A percentile compares a stretch with the other conserved stretches of the same genome.
phyloP scores from a whole-genome alignment of 345 rosid genomes.

The Mangifera indica region DNA sequence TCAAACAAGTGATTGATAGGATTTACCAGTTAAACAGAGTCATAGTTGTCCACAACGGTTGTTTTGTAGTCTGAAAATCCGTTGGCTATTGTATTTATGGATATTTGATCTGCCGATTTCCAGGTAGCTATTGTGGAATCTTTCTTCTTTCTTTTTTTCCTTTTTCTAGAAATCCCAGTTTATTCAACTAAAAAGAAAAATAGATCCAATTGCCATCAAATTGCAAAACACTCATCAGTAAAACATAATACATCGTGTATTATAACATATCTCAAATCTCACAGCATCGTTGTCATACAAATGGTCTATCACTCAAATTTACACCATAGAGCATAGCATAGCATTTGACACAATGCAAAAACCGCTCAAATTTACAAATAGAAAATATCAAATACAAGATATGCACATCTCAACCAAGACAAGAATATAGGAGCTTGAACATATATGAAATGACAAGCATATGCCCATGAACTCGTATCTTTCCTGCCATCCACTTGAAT shows the following conservation, averaged over 20 bases:
- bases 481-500: constrained; percentile 9
- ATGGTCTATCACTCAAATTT: constrained; percentile 1
- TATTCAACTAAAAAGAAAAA: too few relatives aligned
- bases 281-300: neutral
- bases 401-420: constrained; percentile 29
- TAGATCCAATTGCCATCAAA: neutral
- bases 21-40: neutral
- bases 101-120: neutral
- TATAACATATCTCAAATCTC: neutral
- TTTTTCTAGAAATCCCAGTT: neutral
- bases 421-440: constrained; percentile 9
- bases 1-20: neutral
- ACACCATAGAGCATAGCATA: too few relatives aligned
- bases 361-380: constrained; percentile 28
- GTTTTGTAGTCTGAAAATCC: neutral
- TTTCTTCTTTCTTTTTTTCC: neutral
- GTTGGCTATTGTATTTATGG: constrained; percentile 13
- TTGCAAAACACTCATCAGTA: too few relatives aligned
- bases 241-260: neutral
- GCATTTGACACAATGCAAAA: constrained; percentile 23
- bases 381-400: constrained; percentile 27
- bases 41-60: neutral
- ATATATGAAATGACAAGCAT: neutral
- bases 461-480: constrained; percentile 22
- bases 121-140: too few relatives aligned